Base-by-base conservation (phyloP, 306 rosid species). In the Abrus precatorius region DNA sequence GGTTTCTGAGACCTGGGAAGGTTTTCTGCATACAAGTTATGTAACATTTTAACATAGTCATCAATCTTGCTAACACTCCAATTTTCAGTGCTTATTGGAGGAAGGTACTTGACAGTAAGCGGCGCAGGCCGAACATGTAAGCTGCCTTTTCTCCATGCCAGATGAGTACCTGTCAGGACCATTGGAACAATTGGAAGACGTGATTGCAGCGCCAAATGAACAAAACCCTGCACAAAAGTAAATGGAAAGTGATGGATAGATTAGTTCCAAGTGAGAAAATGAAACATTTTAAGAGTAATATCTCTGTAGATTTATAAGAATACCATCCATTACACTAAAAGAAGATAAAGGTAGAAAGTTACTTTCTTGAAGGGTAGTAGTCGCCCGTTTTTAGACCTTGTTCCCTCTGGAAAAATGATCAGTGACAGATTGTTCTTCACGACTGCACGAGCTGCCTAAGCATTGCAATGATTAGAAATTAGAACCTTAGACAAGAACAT, bases 281-380 rank as follows among this genome's bases (percentile, higher is more conserved):
- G 7, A 41, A 12, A 14, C 41, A 47, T 5, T 54, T 54, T 3
- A 49, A 45, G 30, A 44, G 43, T 71, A 14, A 5, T 43, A 40
- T 50, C 60, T 63, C 34, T 33, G 52, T 12, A 6, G 33, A 55
- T 2, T 53, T 5, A 76, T 7, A 13, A 12, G 30, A 49, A 66
- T 75, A 36, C n/a, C 64, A 57, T 29, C 6, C n/a, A 2, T 57
- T 20, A 6, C 28, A 9, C 56, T 4, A 6, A 49, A 43, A 81
- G 49, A 82, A 70, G 41, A 27, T 9, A 36, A 44, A 45, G 68
- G 44, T 45, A 75, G 69, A 63, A 29, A 57, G 43, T 85, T 84
- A 82, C 92, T 73, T 91, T 91, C 82, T 91, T 91, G 79, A 87
- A 91, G 3, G 90, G 91, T 20, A 91, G 95, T 10, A 89, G 69